Conservation (phyloP, 371 early-diverging fungal species). For the Nematocida sp. region DNA sequence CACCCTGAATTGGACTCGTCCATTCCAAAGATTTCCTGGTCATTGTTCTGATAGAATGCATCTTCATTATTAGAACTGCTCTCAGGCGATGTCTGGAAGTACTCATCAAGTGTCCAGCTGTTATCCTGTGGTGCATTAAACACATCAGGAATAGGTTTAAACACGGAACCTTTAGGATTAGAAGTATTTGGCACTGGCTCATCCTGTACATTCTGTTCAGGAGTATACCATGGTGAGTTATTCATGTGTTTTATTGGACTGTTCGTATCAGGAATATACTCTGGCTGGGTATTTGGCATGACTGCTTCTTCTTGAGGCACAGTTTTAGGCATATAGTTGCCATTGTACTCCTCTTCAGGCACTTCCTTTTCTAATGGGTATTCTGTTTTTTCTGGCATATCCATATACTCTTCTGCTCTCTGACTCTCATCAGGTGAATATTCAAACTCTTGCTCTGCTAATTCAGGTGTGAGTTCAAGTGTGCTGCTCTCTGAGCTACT, state of each 20-base stretch:
- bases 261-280: background rate
- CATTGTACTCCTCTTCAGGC: no score
- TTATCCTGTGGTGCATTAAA: background rate
- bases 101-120: constrained; percentile 10
- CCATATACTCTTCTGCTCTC: no score
- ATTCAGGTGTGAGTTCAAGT: no score
- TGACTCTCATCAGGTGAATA: no score
- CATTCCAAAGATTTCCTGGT: background rate
- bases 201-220: background rate
- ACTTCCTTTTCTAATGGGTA: no score
- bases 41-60: background rate
- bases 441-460: no score
- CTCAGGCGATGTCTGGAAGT: background rate
- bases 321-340: no score
- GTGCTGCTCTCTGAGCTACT: no score
- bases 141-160: background rate
- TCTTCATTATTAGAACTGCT: background rate
- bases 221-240: background rate
- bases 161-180: background rate
- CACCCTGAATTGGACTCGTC: background rate
- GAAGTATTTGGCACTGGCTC: background rate
- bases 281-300: background rate
- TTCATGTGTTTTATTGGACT: constrained; percentile 3
- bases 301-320: no score
- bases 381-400: no score